These are phyloP conservation scores for Starmerella floricola DNA, from an alignment of 805 yeast genomes.

Conservation along the genomic window DNA sequence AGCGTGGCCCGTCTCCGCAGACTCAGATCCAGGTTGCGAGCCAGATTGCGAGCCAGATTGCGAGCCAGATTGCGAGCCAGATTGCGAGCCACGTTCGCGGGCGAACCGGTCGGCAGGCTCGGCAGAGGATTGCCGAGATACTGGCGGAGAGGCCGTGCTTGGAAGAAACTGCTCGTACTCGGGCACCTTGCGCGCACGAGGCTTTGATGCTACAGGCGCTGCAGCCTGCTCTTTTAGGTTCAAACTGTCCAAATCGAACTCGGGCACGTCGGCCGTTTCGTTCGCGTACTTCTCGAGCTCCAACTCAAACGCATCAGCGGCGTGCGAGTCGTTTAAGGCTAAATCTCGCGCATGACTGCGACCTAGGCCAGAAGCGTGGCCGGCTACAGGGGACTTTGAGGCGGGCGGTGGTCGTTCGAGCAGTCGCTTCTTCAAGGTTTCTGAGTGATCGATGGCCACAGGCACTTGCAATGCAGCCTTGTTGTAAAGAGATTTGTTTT, in stretches of 20 bases:
- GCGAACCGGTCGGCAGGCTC: too few species aligned
- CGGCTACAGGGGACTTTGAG: too few species aligned
- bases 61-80: background rate
- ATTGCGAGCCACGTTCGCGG: background rate
- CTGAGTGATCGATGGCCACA: slow-evolving; percentile 24
- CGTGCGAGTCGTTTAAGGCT: too few species aligned
- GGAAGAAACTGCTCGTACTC: too few species aligned
- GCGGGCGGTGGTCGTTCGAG: slow-evolving; percentile 13
- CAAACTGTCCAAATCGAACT: background rate
- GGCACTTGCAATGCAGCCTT: slow-evolving; percentile 17
- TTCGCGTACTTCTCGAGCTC: slow-evolving; percentile 4
- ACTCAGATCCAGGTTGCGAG: background rate
- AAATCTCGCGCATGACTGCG: too few species aligned
- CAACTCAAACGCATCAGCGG: background rate
- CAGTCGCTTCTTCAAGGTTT: slow-evolving; percentile 21
- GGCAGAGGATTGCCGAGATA: too few species aligned
- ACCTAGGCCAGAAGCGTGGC: too few species aligned
- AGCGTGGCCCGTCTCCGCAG: background rate
- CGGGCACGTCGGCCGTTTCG: background rate
- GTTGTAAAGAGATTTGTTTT: slow-evolving; percentile 15
- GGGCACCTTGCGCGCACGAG: too few species aligned
- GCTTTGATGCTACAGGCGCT: too few species aligned
- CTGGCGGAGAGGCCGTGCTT: too few species aligned
- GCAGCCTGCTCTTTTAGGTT: too few species aligned
- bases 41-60: background rate